Evolutionary conservation across 23 red algal genomes (phyloP).

Genomic region (Gracilariopsis chorda): DNA sequence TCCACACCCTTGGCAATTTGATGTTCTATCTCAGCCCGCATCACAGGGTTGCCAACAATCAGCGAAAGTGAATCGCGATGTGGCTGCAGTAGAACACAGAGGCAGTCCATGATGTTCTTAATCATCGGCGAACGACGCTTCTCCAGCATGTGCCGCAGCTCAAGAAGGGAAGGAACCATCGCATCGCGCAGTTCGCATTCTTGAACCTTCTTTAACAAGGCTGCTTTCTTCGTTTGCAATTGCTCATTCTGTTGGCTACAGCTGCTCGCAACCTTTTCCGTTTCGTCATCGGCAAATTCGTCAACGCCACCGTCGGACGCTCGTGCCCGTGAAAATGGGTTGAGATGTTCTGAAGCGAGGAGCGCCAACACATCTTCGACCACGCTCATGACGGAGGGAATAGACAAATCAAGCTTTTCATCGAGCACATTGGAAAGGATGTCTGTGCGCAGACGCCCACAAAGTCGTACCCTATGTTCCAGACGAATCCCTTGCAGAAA

Average conservation of each 20-base stretch:
- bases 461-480: conserved; percentile 32
- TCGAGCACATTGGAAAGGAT: conserved; percentile 35
- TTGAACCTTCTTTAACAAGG: conserved; percentile 39
- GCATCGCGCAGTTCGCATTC: conserved; percentile 40
- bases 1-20: not conserved
- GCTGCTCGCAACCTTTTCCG: not conserved
- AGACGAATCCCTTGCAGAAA: conserved; percentile 28
- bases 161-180: conserved; percentile 37
- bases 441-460: conserved; percentile 33
- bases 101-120: conserved; percentile 13
- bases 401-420: conserved; percentile 39
- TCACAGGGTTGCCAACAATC: conserved; percentile 1
- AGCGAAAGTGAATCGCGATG: conserved; percentile 3
- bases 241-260: not conserved
- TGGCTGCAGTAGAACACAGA: conserved; percentile 32
- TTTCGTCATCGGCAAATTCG: not conserved
- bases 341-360: not conserved
- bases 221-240: not conserved
- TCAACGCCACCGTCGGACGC: not conserved
- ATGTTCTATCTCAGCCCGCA: conserved; percentile 39
- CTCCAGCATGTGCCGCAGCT: conserved; percentile 29
- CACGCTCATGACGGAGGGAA: not conserved
- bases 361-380: conserved; percentile 9
- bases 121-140: conserved; percentile 30
- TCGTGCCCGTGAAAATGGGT: not conserved